Evolutionary conservation across 2,329 filamentous ascomycete genomes (phyloP).

Genomic region (Cyanodermella asteris): DNA sequence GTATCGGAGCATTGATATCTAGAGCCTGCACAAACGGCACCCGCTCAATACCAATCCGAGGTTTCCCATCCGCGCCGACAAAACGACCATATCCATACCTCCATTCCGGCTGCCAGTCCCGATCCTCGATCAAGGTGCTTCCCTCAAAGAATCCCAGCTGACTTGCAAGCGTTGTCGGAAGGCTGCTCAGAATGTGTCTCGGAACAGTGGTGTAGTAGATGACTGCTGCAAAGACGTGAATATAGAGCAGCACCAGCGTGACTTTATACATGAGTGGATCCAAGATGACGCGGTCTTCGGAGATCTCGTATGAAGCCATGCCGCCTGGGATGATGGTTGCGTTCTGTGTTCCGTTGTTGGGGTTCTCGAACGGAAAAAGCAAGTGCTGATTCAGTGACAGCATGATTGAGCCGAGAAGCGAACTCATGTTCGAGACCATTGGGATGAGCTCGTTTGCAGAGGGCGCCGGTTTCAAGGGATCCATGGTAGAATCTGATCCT

Average conservation of each 20-base stretch:
- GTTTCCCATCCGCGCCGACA: constrained; percentile 23
- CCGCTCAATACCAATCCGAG: constrained; percentile 30
- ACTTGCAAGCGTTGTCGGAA: constrained; percentile 30
- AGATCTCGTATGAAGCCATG: too few relatives aligned
- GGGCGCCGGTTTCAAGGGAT: constrained; percentile 14
- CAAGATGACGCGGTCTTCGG: constrained; percentile 28
- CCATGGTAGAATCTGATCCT: constrained; percentile 15
- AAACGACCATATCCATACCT: constrained; percentile 29
- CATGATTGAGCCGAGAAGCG: constrained; percentile 20
- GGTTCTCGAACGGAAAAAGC: too few relatives aligned
- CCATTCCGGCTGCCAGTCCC: too few relatives aligned
- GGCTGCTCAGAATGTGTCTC: constrained; percentile 22
- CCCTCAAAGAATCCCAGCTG: constrained; percentile 26
- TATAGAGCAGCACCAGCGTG: constrained; percentile 19
- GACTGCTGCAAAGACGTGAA: constrained; percentile 23
- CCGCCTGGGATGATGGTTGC: too few relatives aligned
- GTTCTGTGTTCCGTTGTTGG: too few relatives aligned
- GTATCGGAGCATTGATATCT: too few relatives aligned
- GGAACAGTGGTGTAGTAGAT: constrained; percentile 22
- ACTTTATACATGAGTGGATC: constrained; percentile 24
- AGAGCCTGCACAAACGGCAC: constrained; percentile 26
- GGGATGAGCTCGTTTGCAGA: constrained; percentile 10
- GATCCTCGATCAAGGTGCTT: constrained; percentile 17
- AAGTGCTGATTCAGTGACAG: constrained; percentile 24
- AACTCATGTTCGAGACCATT: constrained; percentile 13